Evolutionary conservation across 495 filamentous ascomycete genomes (phyloP), one percentile per base, ranked within the genome.

Genomic region (Neurospora sp.): DNA sequence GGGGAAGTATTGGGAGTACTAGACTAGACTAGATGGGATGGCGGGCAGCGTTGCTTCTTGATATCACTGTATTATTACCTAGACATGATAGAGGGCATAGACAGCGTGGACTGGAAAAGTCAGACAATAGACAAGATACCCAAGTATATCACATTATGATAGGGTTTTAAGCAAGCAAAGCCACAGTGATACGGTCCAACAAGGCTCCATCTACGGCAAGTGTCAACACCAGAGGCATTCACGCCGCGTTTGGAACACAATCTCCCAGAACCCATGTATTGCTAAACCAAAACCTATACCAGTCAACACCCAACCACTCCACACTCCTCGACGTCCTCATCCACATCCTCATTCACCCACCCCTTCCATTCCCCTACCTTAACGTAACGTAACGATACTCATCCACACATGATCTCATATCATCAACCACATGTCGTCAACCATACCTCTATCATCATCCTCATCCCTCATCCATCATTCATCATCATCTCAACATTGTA

Each of bases 1-100:
- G 20, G 0, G 5, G 90, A 75, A 70, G 38, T 69, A 23, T 23
- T 59, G 20, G 11, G 23, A 62, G 54, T 27, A 31, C 20, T 62
- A 31, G 54, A 62, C 12, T 54, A 54, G 54, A 31, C 54, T 31
- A 31, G 54, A 62, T 62, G 23, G 23, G 5, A 31, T 62, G 20
- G 12, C 12, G 23, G 6, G n/a, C 10, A 23, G 20, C 1, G 12
- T 4, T 62, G 54, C 23, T 31, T 62, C 23, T 7, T 14, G 11
- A 35, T 62, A 35, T 16, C 23, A 1, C 0, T 62, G 54, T 66
- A 66, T 66, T 27, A 31, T 16, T 35, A 66, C 5, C 2, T 1
- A 0, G 48, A 4, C 3, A 1, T n/a, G n/a, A n/a, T 10, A 1
- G 42, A 46, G 0, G 39, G 16, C 48, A 59, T 3, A 27, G 11